Evolutionary conservation across 306 rosid genomes (phyloP).

Genomic region (Ormosia emarginata): DNA sequence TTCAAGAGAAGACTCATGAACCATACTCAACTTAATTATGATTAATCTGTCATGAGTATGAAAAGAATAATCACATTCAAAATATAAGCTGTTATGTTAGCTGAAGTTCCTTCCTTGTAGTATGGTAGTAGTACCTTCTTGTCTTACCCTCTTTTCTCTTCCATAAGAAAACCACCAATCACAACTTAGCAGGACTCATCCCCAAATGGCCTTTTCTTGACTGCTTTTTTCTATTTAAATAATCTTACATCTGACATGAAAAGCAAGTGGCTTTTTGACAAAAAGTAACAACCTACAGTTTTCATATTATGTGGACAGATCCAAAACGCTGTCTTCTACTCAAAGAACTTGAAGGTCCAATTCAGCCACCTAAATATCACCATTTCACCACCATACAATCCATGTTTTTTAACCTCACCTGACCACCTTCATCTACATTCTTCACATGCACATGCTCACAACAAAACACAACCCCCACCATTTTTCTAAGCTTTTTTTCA

Average conservation of each 20-base stretch:
- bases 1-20: not conserved
- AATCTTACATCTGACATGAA: not conserved
- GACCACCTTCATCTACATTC: not conserved
- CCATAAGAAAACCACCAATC: not conserved
- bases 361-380: not conserved
- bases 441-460: constrained; percentile 30
- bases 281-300: not conserved
- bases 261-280: constrained; percentile 17
- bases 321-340: not conserved
- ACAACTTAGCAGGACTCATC: not conserved
- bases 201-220: not conserved
- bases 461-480: not conserved
- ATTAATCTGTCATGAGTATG: not conserved
- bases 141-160: not conserved
- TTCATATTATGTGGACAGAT: not conserved
- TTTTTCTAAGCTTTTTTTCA: not conserved
- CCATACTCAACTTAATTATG: not conserved
- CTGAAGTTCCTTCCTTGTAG: not conserved
- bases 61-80: not conserved
- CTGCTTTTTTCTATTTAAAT: not conserved
- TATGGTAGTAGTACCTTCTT: not conserved
- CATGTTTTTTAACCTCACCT: not conserved
- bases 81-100: not conserved
- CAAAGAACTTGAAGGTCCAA: not conserved
- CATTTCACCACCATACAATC: not conserved